These are phyloP conservation scores for Leccinum incarnatum DNA, from an alignment of 768 basidiomycete genomes.

Conservation along the genomic window DNA sequence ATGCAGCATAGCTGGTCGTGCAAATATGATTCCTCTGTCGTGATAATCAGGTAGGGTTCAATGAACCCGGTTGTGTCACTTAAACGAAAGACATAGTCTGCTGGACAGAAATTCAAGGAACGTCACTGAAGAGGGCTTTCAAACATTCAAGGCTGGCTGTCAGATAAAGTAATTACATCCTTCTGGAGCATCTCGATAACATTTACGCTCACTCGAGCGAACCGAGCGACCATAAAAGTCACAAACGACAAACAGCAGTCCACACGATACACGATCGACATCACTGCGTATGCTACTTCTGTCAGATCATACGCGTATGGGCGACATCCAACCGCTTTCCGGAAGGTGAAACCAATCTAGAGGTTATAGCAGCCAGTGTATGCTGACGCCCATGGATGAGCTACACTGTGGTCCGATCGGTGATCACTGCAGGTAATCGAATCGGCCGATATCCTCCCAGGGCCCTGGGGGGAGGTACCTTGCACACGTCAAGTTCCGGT, in stretches of 20 bases:
- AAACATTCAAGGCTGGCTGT: conserved; percentile 22
- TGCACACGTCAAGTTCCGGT: too few relatives aligned
- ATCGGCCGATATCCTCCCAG: too few relatives aligned
- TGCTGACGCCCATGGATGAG: too few relatives aligned
- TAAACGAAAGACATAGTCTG: neutral
- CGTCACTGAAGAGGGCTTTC: too few relatives aligned
- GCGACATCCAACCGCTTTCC: too few relatives aligned
- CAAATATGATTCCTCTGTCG: conserved; percentile 34
- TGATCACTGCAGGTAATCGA: too few relatives aligned
- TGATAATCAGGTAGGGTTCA: neutral
- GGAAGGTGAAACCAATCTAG: conserved; percentile 14
- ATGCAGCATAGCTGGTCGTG: conserved; percentile 39
- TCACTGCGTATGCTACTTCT: too few relatives aligned
- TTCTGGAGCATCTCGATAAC: neutral
- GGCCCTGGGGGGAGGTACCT: too few relatives aligned
- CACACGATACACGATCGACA: conserved; percentile 24
- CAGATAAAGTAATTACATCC: conserved; percentile 25
- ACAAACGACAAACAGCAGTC: conserved; percentile 37
- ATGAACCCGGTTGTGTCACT: too few relatives aligned
- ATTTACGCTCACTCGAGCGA: neutral
- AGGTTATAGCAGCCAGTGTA: conserved; percentile 14
- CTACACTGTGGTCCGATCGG: too few relatives aligned
- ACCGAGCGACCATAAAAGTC: neutral
- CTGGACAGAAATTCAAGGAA: too few relatives aligned
- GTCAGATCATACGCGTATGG: too few relatives aligned